Conservation (phyloP, 257 asterid species). For the Rubia yunnanensis region DNA sequence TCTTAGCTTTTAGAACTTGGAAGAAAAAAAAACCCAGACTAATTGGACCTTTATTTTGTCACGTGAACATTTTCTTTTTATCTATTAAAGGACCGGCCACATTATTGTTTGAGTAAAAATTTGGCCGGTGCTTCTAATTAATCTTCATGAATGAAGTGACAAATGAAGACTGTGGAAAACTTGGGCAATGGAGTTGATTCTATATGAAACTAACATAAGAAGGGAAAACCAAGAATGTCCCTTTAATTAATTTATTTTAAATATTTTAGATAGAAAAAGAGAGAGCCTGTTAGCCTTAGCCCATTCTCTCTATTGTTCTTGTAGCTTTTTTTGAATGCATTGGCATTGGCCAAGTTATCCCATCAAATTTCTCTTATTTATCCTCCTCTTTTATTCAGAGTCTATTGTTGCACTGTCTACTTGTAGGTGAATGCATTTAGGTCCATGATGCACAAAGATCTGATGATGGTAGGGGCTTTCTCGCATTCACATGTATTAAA, state of each 20-base stretch:
- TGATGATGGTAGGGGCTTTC: conserved; percentile 93
- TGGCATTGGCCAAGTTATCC: no score
- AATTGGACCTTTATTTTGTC: not conserved
- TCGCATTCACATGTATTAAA: no score
- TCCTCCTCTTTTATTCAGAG: not conserved
- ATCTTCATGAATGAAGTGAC: not conserved
- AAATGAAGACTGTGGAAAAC: not conserved
- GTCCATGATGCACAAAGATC: conserved; percentile 70
- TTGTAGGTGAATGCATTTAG: conserved; percentile 82
- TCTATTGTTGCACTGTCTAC: not conserved
- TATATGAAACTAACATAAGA: not conserved
- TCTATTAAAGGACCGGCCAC: not conserved
- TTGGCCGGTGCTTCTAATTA: not conserved
- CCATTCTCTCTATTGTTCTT: not conserved
- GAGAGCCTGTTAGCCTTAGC: not conserved
- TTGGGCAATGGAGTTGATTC: not conserved
- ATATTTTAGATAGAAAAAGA: not conserved
- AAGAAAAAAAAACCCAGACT: not conserved
- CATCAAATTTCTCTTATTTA: not conserved
- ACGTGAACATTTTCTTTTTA: not conserved
- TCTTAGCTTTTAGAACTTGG: not conserved
- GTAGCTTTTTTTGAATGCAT: not conserved
- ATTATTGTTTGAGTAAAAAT: not conserved
- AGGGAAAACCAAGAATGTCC: not conserved
- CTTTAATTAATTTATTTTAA: no score